Base-by-base conservation (phyloP, 768 basidiomycete genomes). In the Mrakia blollopis region DNA sequence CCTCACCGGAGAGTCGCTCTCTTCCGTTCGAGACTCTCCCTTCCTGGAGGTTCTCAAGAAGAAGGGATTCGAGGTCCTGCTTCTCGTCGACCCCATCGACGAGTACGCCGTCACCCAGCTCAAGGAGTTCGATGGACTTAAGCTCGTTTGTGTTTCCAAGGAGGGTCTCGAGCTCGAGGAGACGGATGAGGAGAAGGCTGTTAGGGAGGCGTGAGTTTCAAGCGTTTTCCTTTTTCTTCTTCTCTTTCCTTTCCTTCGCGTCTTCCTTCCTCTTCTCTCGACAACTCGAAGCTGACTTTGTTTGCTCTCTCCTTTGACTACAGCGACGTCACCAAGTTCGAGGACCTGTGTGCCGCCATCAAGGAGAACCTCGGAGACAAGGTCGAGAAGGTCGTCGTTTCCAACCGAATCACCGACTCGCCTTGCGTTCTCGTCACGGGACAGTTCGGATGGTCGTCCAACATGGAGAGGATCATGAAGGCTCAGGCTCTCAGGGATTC, bases 381-480 rank as follows among this genome's bases (percentile, higher is more conserved):
- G 88, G 95, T 99, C 79, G 97, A 99, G 89, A 99, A 99, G 88
- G 96, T 99, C 32, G 89, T 96, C 79, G 87, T 98, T 80, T 98
- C 96, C 65, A 98, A 96, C 89, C 93, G 96, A 85, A 96, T 99
- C 87, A 88, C 89, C 81, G 94, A 96, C 85, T 97, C 94, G 28
- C 95, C 94, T 78, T 98, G 91, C 84, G 96, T 97, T 63, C 90
- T 96, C 81, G 94, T 98, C 83, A 98, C 97, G 78, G 96, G 96
- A 76, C 95, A 98, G 85, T 99, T 98, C 85, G 97, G 96, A 75
- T 99, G 96, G 96, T 97, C 94, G 37, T 94, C 95, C 75, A 98
- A 98, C 88, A 98, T 98, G 96, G 92, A 95, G 85, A 91, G 95
- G 85, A 97, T 98, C 87, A 98, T 98, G 96, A 96, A 96, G 86